Evolutionary conservation across 331 rosid species (phyloP), one percentile per base, ranked within the genome.

Genomic region (Telfairia occidentalis): DNA sequence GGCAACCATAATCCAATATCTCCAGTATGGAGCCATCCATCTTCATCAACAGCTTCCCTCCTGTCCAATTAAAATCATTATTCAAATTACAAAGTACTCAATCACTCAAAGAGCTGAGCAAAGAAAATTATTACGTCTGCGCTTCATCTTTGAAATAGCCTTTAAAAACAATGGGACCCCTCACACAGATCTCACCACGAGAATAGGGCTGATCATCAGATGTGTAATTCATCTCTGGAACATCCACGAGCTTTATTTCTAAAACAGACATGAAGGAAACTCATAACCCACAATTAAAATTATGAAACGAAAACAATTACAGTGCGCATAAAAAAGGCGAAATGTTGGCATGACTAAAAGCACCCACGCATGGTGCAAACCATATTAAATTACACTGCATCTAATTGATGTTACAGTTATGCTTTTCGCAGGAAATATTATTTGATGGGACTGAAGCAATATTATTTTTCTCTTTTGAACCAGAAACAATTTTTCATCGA

Each of bases 231-330:
- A 95, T 95, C 83, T 95, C 97, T 28, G 97, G 96, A 76, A 95
- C 99, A 80, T 95, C 97, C 73, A 85, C 96, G 42, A 95, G 99
- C 84, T 95, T 95, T 85, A 95, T 63, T 89, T 95, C 99, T 95
- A 95, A 81, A 77, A 85, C 60, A 49, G 48, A 54, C 77, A 77
- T 78, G 77, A 81, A 72, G 37, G 45, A 74, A 76, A 45, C 48
- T 73, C 35, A 80, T 80, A 78, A 77, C 52, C 59, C 60, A 65
- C 26, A 40, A 5, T 38, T 21, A 49, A 69, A 81, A 78, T 40
- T 79, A 55, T 9, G 76, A 69, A 24, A 52, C 53, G 26, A 60
- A 18, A 45, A 70, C 26, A 70, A 29, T 29, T 48, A 16, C 9
- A 66, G 6, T 40, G 21, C 23, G 74, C 55, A 13, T 24, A 42